Evolutionary conservation across 257 asterid species (phyloP), one percentile per base, ranked within the genome.

Genomic region (Mentha longifolia): DNA sequence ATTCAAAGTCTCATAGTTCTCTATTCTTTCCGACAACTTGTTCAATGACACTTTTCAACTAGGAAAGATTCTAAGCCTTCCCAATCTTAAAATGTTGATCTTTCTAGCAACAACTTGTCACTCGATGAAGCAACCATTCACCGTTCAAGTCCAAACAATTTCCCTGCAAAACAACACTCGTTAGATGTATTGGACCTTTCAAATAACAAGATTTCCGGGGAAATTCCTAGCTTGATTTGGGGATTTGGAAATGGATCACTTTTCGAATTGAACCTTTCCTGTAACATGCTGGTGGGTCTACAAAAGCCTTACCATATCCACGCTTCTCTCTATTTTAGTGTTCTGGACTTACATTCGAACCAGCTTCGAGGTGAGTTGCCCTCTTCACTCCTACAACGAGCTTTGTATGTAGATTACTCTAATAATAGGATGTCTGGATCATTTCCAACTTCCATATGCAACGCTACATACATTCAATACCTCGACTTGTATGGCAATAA

Each of bases 301-400:
- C 0, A 0, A 33, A 33, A 33, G 37, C 6, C 86, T 83, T 20
- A 82, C 15, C 31, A 47, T n/a, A n/a, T n/a, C n/a, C 7, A 64
- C 73, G 15, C 82, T 75, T 0, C 3, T 15, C 8, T 63, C 67
- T 25, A 37, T 80, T n/a, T 76, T 61, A 14, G n/a, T n/a, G 2
- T 0, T 46, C 19, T 14, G 3, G 19, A 46, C 52, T 46, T 46
- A 5, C 52, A 46, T 19, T 46, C 52, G 15, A 46, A 46, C 52
- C 52, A 46, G 4, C 52, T 46, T 46, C 19, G 52, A 46, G 52
- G 52, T 15, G 52, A 46, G 19, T 14, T 46, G n/a, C 52, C 52
- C 17, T 10, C 15, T 9, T 15, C 17, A 15, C 31, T 10, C 59
- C 33, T 12, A 9, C 7, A 2, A 17, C 6, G 6, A 7, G 30